Conservation (phyloP, 805 yeast species). For the Teunomyces stri region DNA sequence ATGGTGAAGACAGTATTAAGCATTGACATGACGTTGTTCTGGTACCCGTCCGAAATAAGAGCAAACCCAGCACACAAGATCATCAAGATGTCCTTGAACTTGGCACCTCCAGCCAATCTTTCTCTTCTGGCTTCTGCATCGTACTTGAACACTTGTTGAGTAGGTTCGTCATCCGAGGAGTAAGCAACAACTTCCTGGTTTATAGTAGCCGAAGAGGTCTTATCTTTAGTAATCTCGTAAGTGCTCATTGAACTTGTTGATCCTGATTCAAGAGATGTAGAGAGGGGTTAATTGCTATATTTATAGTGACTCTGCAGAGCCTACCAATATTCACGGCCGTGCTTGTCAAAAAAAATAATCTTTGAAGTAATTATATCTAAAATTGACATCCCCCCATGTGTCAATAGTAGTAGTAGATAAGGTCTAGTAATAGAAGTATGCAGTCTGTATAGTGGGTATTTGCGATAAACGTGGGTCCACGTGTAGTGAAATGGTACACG, state of each 20-base stretch:
- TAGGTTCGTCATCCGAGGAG: conserved; percentile 1
- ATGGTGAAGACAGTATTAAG: conserved; percentile 53
- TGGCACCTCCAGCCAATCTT: conserved; percentile 26
- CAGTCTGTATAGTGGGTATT: not conserved
- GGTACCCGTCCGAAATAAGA: conserved; percentile 74
- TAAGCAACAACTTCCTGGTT: not conserved
- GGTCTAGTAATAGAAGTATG: not conserved
- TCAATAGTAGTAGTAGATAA: not conserved
- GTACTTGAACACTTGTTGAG: conserved; percentile 23
- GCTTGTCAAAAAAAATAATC: no score
- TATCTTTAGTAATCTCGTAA: not conserved
- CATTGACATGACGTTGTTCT: conserved; percentile 73
- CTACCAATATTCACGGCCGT: no score
- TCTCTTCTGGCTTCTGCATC: conserved; percentile 30
- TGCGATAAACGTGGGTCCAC: not conserved
- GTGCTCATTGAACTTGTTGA: not conserved
- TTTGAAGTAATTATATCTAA: no score
- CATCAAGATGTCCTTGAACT: conserved; percentile 33
- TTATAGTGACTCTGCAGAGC: not conserved
- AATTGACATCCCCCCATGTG: not conserved
- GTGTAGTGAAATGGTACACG: not conserved
- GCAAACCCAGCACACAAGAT: conserved; percentile 73
- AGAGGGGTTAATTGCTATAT: not conserved
- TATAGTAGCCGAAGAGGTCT: not conserved
- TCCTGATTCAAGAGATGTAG: no score